These are phyloP conservation scores for Thymus quinquecostatus DNA, from an alignment of 257 asterid species.

Conservation along the genomic window DNA sequence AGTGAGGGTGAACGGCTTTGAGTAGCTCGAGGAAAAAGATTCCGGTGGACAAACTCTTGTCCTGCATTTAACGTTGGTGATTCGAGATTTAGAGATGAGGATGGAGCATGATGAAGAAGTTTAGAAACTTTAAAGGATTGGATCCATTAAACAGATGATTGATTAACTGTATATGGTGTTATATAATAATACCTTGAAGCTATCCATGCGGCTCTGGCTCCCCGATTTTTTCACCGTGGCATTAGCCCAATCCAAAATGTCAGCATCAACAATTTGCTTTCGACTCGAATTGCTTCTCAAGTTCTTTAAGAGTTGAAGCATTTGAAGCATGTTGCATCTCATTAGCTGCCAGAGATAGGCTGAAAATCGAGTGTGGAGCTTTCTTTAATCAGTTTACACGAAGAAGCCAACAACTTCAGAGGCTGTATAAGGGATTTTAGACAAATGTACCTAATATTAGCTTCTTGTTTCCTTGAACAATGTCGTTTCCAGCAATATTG, in stretches of 20 bases:
- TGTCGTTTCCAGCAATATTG: slow-evolving; percentile 88
- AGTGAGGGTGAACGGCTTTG: slow-evolving; percentile 86
- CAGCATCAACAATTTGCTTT: slow-evolving; percentile 78
- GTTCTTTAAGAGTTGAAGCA: slow-evolving; percentile 82
- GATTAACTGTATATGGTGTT: neutral
- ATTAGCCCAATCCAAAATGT: slow-evolving; percentile 90
- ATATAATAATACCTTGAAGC: slow-evolving; percentile 66
- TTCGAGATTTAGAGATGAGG: neutral
- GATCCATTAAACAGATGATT: neutral
- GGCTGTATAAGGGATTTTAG: slow-evolving; percentile 34
- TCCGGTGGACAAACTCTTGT: slow-evolving; percentile 82
- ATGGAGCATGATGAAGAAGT: neutral
- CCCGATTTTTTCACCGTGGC: slow-evolving; percentile 69
- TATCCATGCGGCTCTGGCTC: slow-evolving; percentile 66
- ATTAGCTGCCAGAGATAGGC: slow-evolving; percentile 95
- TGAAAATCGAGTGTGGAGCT: slow-evolving; percentile 47
- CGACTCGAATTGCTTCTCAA: slow-evolving; percentile 80
- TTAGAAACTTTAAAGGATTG: neutral
- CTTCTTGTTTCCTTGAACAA: slow-evolving; percentile 95
- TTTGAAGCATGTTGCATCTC: slow-evolving; percentile 75
- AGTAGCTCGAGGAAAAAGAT: slow-evolving; percentile 90
- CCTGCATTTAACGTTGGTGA: slow-evolving; percentile 51
- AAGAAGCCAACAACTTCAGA: slow-evolving; percentile 19
- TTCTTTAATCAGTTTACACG: slow-evolving; percentile 21
- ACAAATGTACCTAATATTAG: slow-evolving; percentile 74